Base-by-base conservation (phyloP, 768 basidiomycete genomes). In the Sistotremastrum suecicum region DNA sequence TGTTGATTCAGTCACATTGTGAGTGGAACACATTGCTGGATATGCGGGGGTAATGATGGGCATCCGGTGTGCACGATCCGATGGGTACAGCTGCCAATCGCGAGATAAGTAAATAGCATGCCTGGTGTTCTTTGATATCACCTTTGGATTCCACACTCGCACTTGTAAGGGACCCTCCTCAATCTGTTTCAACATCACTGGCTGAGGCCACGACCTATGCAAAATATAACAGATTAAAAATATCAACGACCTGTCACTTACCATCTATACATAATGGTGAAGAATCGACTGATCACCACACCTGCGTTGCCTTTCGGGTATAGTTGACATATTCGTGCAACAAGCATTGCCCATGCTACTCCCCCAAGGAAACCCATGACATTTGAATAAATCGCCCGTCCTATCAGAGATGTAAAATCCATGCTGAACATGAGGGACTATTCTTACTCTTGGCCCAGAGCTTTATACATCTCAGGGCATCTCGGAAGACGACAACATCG, bases 21-120 rank as follows among this genome's bases (percentile, higher is more conserved):
- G 95, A 11, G 95, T 99, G 29, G 94, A 78, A 61, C 94, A 98
- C 94, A 99, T 99, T 5, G 94, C 82, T 40, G 95, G 95, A 63
- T 97, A 99, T 7, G 95, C 92, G 3, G 95, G 95, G 2, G 95
- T 99, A 55, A 99, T 98, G 57, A 99, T 97, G 8, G 95, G 95
- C 95, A 98, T 98, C 53, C 89, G 76, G 64, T 99, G 95, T n/a
- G 86, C 75, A 48, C 86, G 74, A 62, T 97, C 91, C 49, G 77
- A 77, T 4, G 90, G 90, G 61, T 94, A 97, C 45, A 95, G 62
- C 85, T 92, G 48, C 2, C 44, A 6, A 56, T 44, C 11, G 8
- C 20, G 8, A 5, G 3, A 12, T 30, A 5, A 34, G 7, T 7
- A 2, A 11, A 30, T 33, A 39, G 37, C 1, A 38, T 66, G 12